These are phyloP conservation scores for Protostelium mycophagum DNA, from an alignment of 78 protist genomes.

Conservation along the genomic window DNA sequence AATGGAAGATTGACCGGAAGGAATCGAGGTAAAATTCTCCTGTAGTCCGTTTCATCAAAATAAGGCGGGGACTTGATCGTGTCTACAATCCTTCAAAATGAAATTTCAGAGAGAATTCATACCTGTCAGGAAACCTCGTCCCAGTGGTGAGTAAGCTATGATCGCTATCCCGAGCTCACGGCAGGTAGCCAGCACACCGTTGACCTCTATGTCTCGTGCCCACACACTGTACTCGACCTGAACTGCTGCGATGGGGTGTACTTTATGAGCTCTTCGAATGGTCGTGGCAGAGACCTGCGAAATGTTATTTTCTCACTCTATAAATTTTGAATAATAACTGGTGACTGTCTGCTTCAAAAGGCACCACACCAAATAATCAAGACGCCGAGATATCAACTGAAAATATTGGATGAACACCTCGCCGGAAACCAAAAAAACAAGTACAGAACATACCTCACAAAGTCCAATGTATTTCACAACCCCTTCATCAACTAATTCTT, in stretches of 20 bases:
- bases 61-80: neutral
- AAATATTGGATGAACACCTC: neutral
- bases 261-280: constrained; percentile 15
- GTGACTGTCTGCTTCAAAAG: no score
- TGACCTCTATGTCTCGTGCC: constrained; percentile 16
- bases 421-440: neutral
- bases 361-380: no score
- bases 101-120: neutral
- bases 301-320: no score
- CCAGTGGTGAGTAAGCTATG: constrained; percentile 28
- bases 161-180: constrained; percentile 16
- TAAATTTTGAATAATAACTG: no score
- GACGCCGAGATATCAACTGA: no score
- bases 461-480: neutral
- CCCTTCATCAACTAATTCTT: constrained; percentile 8
- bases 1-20: neutral
- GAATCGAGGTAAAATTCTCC: constrained; percentile 16
- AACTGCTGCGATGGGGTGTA: constrained; percentile 4
- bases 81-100: neutral
- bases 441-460: neutral
- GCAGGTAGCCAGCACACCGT: constrained; percentile 11
- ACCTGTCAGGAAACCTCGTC: constrained; percentile 38
- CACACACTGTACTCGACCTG: constrained; percentile 29
- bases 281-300: constrained; percentile 2
- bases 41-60: constrained; percentile 1